These are phyloP conservation scores for Purshia tridentata DNA, from an alignment of 306 rosid genomes.

Conservation along the genomic window DNA sequence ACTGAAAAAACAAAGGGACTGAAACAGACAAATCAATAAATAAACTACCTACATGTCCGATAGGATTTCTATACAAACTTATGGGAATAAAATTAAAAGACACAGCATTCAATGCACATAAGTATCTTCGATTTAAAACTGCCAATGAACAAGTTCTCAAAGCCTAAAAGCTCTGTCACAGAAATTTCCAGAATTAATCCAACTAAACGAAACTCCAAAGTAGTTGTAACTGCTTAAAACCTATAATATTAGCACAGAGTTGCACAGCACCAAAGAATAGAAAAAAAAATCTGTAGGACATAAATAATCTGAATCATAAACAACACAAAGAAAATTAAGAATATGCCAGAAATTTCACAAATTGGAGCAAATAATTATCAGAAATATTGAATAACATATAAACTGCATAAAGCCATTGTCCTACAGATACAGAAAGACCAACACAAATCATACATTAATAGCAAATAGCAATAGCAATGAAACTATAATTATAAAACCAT, in stretches of 20 bases:
- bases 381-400: not conserved
- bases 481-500: too few species aligned
- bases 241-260: not conserved
- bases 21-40: not conserved
- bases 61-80: not conserved
- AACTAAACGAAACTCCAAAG: not conserved
- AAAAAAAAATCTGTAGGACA: not conserved
- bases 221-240: not conserved
- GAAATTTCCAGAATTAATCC: not conserved
- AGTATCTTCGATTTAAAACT: not conserved
- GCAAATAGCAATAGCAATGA: not conserved
- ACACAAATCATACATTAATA: not conserved
- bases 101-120: not conserved
- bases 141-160: too few species aligned
- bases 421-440: too few species aligned
- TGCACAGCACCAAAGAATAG: not conserved
- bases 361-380: not conserved
- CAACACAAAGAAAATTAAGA: not conserved
- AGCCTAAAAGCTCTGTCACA: not conserved
- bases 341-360: not conserved
- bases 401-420: too few species aligned
- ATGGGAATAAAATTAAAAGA: not conserved
- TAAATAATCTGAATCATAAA: not conserved
- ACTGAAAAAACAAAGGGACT: not conserved
- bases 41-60: not conserved